phyloP scores from a whole-genome alignment of 148 eudicot species.

The Nepenthes gracilis region DNA sequence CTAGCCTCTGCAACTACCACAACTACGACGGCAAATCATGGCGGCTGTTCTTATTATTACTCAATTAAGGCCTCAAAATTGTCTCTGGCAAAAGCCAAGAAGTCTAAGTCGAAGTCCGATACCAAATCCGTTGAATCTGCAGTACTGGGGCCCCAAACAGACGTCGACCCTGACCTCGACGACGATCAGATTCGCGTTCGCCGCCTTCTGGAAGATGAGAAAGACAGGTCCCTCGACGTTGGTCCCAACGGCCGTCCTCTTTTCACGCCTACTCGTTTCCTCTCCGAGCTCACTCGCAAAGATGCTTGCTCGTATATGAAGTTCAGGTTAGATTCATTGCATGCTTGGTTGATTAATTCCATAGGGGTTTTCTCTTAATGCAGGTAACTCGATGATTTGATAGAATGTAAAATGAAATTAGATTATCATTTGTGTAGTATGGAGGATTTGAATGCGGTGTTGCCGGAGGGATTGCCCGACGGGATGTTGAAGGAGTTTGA shows the following conservation, averaged over 20 bases:
- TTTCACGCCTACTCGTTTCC: slow-evolving; percentile 36
- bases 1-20: slow-evolving; percentile 1
- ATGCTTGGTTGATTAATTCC: too few relatives aligned
- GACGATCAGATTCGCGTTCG: slow-evolving; percentile 28
- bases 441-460: slow-evolving; percentile 41
- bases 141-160: slow-evolving; percentile 13
- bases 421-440: slow-evolving; percentile 14
- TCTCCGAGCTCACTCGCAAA: slow-evolving; percentile 39
- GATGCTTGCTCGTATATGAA: slow-evolving; percentile 55
- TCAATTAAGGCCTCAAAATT: slow-evolving; percentile 31
- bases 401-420: neutral
- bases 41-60: slow-evolving; percentile 9
- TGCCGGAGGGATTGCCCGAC: slow-evolving; percentile 83
- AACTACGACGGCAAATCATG: neutral
- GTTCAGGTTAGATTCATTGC: slow-evolving; percentile 29
- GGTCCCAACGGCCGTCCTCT: slow-evolving; percentile 70
- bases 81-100: slow-evolving; percentile 18
- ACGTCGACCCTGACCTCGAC: slow-evolving; percentile 16
- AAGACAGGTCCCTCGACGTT: slow-evolving; percentile 59
- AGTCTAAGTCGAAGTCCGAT: slow-evolving; percentile 14
- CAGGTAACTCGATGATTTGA: too few relatives aligned
- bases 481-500: slow-evolving; percentile 89
- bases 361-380: too few relatives aligned
- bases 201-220: slow-evolving; percentile 52
- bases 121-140: slow-evolving; percentile 18